Evolutionary conservation across 768 basidiomycete species (phyloP).

Genomic region (Cystofilobasidium macerans): DNA sequence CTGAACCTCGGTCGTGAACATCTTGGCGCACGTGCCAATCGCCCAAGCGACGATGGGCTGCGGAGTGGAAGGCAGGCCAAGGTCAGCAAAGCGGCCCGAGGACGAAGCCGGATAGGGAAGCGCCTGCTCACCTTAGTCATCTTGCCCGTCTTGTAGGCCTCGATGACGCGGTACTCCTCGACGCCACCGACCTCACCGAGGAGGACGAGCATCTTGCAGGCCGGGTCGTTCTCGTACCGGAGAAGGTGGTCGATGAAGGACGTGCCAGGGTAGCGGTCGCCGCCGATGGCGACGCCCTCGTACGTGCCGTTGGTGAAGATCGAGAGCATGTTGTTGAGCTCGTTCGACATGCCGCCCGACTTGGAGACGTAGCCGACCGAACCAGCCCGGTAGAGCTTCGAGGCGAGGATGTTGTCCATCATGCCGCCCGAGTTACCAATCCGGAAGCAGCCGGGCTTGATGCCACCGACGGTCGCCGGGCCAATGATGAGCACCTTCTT

Average conservation of each 20-base stretch:
- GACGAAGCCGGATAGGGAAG: neutral
- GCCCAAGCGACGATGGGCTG: constrained; percentile 95
- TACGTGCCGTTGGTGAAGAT: constrained; percentile 94
- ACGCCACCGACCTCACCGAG: constrained; percentile 98
- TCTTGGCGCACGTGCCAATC: constrained; percentile 98
- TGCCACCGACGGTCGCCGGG: constrained; percentile 96
- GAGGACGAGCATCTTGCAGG: constrained; percentile 97
- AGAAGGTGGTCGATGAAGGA: constrained; percentile 98
- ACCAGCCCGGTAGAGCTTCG: constrained; percentile 94
- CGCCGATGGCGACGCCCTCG: constrained; percentile 99
- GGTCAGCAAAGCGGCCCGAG: neutral
- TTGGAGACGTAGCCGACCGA: constrained; percentile 99
- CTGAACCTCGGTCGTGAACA: constrained; percentile 99
- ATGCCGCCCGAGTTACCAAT: constrained; percentile 90
- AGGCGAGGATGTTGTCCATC: constrained; percentile 88
- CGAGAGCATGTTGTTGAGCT: constrained; percentile 98
- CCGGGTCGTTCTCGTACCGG: constrained; percentile 91
- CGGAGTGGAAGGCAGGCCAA: neutral
- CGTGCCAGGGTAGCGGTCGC: constrained; percentile 95
- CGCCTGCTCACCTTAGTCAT: constrained; percentile 76
- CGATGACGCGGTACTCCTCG: constrained; percentile 97
- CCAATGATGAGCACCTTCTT: constrained; percentile 87
- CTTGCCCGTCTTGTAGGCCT: constrained; percentile 80
- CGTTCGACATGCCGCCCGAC: constrained; percentile 99
- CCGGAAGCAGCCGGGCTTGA: constrained; percentile 99